These are phyloP conservation scores for Didymella segeticola DNA, from an alignment of 2,329 filamentous ascomycete genomes.

Conservation along the genomic window DNA sequence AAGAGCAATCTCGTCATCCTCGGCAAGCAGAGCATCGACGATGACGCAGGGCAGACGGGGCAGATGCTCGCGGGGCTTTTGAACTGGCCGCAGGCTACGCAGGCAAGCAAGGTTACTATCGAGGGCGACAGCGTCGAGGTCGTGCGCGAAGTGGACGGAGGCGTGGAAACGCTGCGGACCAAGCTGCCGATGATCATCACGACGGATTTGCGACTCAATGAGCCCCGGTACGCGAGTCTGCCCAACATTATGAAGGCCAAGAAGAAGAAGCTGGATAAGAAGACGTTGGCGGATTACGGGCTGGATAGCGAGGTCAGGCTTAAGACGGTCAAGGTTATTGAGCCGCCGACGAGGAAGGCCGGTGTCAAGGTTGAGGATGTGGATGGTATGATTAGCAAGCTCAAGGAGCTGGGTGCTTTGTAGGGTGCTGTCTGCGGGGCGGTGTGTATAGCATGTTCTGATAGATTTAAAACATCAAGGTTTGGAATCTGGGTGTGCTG, in stretches of 20 bases:
- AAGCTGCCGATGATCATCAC: conserved; percentile 93
- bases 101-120: conserved; percentile 85
- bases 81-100: conserved; percentile 93
- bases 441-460: conserved; percentile 2
- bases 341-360: conserved; percentile 86
- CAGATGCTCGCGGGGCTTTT: conserved; percentile 96
- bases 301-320: conserved; percentile 76
- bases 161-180: conserved; percentile 84
- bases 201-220: conserved; percentile 91
- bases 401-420: conserved; percentile 95
- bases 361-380: conserved; percentile 98
- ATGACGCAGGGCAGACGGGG: conserved; percentile 93
- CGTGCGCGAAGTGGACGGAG: conserved; percentile 92
- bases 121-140: conserved; percentile 75
- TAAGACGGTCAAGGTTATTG: conserved; percentile 88
- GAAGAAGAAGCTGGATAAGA: conserved; percentile 98
- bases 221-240: conserved; percentile 92
- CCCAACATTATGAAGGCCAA: conserved; percentile 99
- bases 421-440: conserved; percentile 52
- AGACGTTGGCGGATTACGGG: conserved; percentile 77
- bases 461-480: background rate
- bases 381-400: conserved; percentile 87
- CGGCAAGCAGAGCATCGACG: conserved; percentile 98
- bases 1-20: conserved; percentile 90
- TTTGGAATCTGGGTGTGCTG: background rate